phyloP scores from a whole-genome alignment of 805 yeast genomes.

The Yamadazyma tumulicola region DNA sequence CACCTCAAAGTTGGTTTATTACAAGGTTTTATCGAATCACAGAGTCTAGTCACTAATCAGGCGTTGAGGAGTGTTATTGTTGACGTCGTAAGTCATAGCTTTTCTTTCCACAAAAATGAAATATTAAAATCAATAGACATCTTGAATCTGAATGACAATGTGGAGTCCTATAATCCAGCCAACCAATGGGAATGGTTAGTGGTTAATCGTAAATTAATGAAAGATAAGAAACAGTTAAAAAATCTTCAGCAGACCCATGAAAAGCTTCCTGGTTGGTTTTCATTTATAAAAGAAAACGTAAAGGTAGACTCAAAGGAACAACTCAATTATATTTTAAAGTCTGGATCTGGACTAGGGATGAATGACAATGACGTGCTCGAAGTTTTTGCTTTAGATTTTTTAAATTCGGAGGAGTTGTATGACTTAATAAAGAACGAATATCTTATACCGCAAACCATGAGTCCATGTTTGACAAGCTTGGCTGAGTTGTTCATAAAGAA shows the following conservation, averaged over 20 bases:
- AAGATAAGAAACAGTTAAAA: background rate
- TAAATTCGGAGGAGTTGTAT: background rate
- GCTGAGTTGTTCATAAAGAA: too few relatives aligned
- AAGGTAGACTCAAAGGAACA: background rate
- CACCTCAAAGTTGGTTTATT: slow-evolving; percentile 24
- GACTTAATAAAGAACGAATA: background rate
- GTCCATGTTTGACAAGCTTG: too few relatives aligned
- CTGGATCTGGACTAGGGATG: slow-evolving; percentile 1
- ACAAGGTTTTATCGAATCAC: slow-evolving; percentile 18
- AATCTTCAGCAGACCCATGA: background rate
- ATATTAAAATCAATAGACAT: background rate
- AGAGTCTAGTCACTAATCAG: slow-evolving; percentile 7
- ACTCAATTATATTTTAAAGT: background rate
- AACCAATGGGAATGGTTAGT: slow-evolving; percentile 6
- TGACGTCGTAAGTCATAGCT: slow-evolving; percentile 9
- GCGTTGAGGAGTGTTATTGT: slow-evolving; percentile 7
- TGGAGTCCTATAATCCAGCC: background rate
- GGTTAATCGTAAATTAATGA: background rate
- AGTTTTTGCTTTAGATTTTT: background rate
- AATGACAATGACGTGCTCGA: slow-evolving; percentile 7
- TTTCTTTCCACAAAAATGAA: slow-evolving; percentile 1
- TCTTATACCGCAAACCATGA: too few relatives aligned
- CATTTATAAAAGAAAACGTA: slow-evolving; percentile 1
- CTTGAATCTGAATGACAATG: background rate
- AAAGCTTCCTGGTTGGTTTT: slow-evolving; percentile 11